A percentile compares a stretch with the other conserved stretches of the same genome.
phyloP scores from a whole-genome alignment of 495 filamentous ascomycete species.

The Penicillium parvum region DNA sequence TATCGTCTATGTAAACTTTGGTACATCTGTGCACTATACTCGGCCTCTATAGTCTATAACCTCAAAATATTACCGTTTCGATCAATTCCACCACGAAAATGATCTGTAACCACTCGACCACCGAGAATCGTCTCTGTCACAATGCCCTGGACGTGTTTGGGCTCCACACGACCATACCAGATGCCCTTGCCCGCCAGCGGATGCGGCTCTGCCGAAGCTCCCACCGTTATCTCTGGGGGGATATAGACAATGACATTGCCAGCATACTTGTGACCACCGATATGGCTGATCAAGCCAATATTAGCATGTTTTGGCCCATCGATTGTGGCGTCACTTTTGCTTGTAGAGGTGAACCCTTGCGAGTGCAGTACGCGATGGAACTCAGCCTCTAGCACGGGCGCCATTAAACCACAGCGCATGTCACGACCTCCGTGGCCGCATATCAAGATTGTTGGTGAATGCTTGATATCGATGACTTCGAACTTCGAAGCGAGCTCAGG shows the following conservation, averaged over 20 bases:
- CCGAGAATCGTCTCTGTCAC: constrained; percentile 72
- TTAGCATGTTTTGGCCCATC: constrained; percentile 42
- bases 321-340: constrained; percentile 11
- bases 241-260: constrained; percentile 92
- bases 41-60: constrained; percentile 27
- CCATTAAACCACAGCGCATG: constrained; percentile 72
- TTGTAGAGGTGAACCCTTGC: constrained; percentile 26
- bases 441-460: constrained; percentile 68
- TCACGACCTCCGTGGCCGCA: constrained; percentile 83
- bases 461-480: constrained; percentile 51
- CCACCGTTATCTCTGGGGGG: constrained; percentile 50
- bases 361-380: constrained; percentile 53
- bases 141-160: constrained; percentile 80
- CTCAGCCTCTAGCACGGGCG: constrained; percentile 63
- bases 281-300: constrained; percentile 77
- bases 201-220: constrained; percentile 22
- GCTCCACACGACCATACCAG: constrained; percentile 90
- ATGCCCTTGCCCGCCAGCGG: constrained; percentile 75
- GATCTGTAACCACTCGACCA: constrained; percentile 68
- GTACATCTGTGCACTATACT: not conserved
- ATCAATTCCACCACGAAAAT: constrained; percentile 55
- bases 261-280: constrained; percentile 90
- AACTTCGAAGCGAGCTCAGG: constrained; percentile 35
- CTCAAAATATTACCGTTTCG: constrained; percentile 35
- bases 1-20: not conserved